Evolutionary conservation across 331 rosid species (phyloP), one percentile per base, ranked within the genome.

Genomic region (Quercus tomentella): DNA sequence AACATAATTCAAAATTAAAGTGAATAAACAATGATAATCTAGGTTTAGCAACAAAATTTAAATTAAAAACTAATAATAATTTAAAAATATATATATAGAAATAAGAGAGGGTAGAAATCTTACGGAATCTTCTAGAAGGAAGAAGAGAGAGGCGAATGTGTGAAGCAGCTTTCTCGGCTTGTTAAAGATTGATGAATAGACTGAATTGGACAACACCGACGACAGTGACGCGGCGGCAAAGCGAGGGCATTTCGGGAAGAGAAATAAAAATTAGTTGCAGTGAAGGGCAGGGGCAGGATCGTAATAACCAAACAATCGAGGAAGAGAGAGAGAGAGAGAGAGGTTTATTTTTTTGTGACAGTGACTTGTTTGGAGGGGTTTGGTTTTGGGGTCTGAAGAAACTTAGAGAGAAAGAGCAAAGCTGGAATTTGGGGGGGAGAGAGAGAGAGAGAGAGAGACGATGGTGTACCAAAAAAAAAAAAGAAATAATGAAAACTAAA

Each of bases 291-390:
- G 81, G 68, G 35, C 72, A 51, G 82, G 90, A 89, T 84, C 87
- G 87, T 72, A 65, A 82, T 41, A 70, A 61, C 26, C 25, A 20
- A 65, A 7, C 8, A 65, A 54, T 56, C 61, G 41, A 72, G 25
- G 77, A 72, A 23, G 75, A 75, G 25, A 77, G 25, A 5, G 72
- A 31, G 57, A 35, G 30, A 26, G 30, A 26, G 30, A 26, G 54
- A n/a, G 33, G 85, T 75, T 79, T 83, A 67, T 28, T 78, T 86
- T 86, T 86, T 77, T 73, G 84, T 49, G 73, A 85, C 79, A 71
- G 82, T 73, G 81, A 79, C 45, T 60, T 77, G 72, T 72, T 79
- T 54, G 72, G 82, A 80, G 6, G 51, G 72, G 26, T 17, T 66
- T 67, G 72, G 72, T 79, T 30, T 66, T 67, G 72, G 52, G 81